phyloP scores from a whole-genome alignment of 257 asterid genomes.

The Thymus mandschuricus region DNA sequence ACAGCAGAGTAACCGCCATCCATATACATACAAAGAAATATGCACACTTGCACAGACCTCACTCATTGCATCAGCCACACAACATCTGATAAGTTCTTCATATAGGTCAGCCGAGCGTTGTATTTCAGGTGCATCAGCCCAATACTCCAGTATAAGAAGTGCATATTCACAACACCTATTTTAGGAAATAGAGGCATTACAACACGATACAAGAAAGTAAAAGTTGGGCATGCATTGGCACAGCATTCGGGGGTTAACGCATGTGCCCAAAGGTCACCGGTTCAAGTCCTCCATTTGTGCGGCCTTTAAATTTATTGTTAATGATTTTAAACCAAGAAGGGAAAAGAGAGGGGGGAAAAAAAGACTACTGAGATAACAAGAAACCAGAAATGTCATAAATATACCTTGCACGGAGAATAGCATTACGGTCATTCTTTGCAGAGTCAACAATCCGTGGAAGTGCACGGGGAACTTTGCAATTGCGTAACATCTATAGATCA shows the following conservation, averaged over 20 bases:
- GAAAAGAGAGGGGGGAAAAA: neutral
- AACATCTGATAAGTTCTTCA: slow-evolving; percentile 91
- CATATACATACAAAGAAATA: slow-evolving; percentile 19
- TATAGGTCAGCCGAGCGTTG: slow-evolving; percentile 93
- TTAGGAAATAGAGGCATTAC: slow-evolving; percentile 34
- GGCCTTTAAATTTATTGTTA: too few species aligned
- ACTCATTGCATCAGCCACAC: slow-evolving; percentile 98
- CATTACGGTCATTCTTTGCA: slow-evolving; percentile 93
- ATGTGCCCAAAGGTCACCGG: too few species aligned
- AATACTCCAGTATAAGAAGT: slow-evolving; percentile 85
- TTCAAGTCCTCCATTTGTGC: too few species aligned
- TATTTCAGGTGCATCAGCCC: slow-evolving; percentile 99
- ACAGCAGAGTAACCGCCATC: slow-evolving; percentile 1
- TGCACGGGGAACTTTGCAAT: slow-evolving; percentile 93
- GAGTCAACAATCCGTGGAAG: slow-evolving; percentile 89
- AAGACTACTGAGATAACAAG: slow-evolving; percentile 16
- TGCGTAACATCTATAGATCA: slow-evolving; percentile 79
- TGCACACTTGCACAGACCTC: slow-evolving; percentile 58
- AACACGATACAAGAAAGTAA: slow-evolving; percentile 8
- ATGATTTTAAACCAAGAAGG: too few species aligned
- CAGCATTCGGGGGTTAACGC: too few species aligned
- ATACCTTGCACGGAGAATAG: slow-evolving; percentile 97
- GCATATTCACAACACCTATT: slow-evolving; percentile 97
- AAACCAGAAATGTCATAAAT: slow-evolving; percentile 23
- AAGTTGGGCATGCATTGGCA: neutral